Evolutionary conservation across 768 basidiomycete species (phyloP).

Genomic region (Hygrophoropsis aurantiaca): DNA sequence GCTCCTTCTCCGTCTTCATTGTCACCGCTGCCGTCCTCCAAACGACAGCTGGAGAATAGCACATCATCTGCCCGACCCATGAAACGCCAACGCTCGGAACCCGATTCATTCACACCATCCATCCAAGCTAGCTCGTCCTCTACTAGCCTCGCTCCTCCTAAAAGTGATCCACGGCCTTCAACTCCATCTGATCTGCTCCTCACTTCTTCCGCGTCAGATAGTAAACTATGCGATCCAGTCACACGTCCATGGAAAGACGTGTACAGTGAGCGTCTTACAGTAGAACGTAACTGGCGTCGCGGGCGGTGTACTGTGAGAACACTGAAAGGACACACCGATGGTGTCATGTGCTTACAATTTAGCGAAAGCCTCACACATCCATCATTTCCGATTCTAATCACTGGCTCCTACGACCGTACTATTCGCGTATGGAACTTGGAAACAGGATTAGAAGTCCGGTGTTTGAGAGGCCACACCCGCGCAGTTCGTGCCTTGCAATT

Average conservation of each 20-base stretch:
- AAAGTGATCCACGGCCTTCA: constrained; percentile 2
- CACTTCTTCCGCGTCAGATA: constrained; percentile 27
- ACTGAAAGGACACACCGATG: constrained; percentile 90
- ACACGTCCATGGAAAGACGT: constrained; percentile 98
- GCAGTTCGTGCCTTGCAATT: constrained; percentile 94
- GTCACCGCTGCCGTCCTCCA: constrained; percentile 26
- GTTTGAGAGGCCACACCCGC: constrained; percentile 86
- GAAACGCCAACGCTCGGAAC: constrained; percentile 53
- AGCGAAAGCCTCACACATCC: constrained; percentile 81
- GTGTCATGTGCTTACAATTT: constrained; percentile 97
- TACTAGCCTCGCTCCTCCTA: constrained; percentile 8
- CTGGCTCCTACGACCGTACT: constrained; percentile 95
- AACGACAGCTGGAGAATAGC: constrained; percentile 39
- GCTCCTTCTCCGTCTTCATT: constrained; percentile 39
- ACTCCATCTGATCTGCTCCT: constrained; percentile 23
- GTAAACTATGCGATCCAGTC: constrained; percentile 31
- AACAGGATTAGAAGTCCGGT: constrained; percentile 79
- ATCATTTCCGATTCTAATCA: constrained; percentile 91
- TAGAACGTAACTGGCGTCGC: constrained; percentile 97
- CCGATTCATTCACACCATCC: constrained; percentile 4
- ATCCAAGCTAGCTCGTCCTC: constrained; percentile 15
- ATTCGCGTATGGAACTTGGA: constrained; percentile 96
- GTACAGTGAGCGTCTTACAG: constrained; percentile 93
- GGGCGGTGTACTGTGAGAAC: constrained; percentile 85
- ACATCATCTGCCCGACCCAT: constrained; percentile 32